Evolutionary conservation across 2,329 filamentous ascomycete species (phyloP).

Genomic region (Sclerotinia sclerotiorum): DNA sequence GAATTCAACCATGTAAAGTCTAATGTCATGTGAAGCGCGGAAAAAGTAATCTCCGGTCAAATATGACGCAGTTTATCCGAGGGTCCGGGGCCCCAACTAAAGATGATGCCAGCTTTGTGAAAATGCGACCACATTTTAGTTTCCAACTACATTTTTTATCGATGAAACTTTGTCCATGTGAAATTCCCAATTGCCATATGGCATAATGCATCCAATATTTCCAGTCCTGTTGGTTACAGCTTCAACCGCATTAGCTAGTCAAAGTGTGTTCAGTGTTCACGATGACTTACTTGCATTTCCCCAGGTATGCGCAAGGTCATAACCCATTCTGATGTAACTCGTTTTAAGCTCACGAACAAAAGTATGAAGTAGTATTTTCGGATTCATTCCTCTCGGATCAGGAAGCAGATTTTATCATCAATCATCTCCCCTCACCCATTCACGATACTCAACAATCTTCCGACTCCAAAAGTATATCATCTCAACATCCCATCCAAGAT

Average conservation of each 20-base stretch:
- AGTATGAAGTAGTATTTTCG: conserved; percentile 66
- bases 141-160: conserved; percentile 7
- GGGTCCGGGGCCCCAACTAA: not conserved
- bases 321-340: not conserved
- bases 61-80: not conserved
- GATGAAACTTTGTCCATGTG: conserved; percentile 23
- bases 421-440: conserved; percentile 34
- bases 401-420: conserved; percentile 53
- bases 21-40: not conserved
- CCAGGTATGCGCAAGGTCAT: conserved; percentile 50
- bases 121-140: conserved; percentile 7
- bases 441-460: conserved; percentile 30
- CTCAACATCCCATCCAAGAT: conserved; percentile 23
- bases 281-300: conserved; percentile 72
- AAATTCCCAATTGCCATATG: conserved; percentile 35
- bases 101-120: conserved; percentile 23
- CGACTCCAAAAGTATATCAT: conserved; percentile 33
- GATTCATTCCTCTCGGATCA: conserved; percentile 59
- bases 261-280: conserved; percentile 66
- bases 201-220: conserved; percentile 39
- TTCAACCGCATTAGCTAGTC: conserved; percentile 49
- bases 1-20: not conserved
- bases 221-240: conserved; percentile 35
- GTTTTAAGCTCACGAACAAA: conserved; percentile 30
- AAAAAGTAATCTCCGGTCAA: not conserved